Evolutionary conservation across 352 stramenopile genomes (phyloP).

Genomic region (Phytophthora crassamura): DNA sequence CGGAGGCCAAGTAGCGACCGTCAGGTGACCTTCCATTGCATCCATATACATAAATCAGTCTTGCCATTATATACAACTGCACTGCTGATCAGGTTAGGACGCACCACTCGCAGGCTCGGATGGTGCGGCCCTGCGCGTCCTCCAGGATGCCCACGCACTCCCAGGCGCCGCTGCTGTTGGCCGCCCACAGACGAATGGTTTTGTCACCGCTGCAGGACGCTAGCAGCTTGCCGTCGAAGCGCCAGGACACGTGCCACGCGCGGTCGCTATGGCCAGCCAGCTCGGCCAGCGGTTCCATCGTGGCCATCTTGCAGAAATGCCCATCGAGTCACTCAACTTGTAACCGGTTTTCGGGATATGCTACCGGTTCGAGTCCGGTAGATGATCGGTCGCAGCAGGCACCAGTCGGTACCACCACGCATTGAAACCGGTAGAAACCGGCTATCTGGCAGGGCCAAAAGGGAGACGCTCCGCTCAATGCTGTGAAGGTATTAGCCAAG

Average conservation of each 20-base stretch:
- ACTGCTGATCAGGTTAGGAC: background rate
- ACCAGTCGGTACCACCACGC: background rate
- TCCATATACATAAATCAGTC: background rate
- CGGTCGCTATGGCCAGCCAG: constrained; percentile 90
- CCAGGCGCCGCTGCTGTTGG: constrained; percentile 66
- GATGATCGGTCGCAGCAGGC: background rate
- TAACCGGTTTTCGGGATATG: background rate
- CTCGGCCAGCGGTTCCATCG: constrained; percentile 56
- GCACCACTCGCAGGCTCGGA: constrained; percentile 95
- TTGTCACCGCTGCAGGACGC: constrained; percentile 93
- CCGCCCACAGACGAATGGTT: constrained; percentile 87
- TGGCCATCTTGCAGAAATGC: constrained; percentile 8
- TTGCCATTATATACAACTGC: background rate
- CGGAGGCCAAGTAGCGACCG: constrained; percentile 90
- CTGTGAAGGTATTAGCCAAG: too few relatives aligned
- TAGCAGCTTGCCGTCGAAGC: constrained; percentile 81
- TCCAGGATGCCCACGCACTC: constrained; percentile 93
- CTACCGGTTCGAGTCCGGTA: background rate
- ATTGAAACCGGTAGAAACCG: too few relatives aligned
- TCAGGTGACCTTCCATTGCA: constrained; percentile 63
- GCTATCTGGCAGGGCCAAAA: background rate
- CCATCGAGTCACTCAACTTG: too few relatives aligned
- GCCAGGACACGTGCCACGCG: constrained; percentile 94
- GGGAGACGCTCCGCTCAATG: background rate
- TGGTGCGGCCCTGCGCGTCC: constrained; percentile 94